Evolutionary conservation across 495 filamentous ascomycete species (phyloP), one percentile per base, ranked within the genome.

Genomic region (Paragyromitra xinjiangensis): DNA sequence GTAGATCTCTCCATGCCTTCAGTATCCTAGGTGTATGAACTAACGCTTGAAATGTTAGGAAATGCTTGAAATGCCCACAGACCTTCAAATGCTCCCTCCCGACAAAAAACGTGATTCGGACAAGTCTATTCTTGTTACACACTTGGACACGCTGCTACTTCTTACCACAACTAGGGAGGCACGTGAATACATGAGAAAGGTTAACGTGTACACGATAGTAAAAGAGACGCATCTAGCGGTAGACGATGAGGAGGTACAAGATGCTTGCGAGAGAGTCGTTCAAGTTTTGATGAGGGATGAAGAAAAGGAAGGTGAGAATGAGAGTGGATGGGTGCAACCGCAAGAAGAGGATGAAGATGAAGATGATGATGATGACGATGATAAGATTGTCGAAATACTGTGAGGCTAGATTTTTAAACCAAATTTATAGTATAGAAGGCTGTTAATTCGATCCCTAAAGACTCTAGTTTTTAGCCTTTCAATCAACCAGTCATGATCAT

Each of bases 221-320:
- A 86, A 95, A 69, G 95, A 98, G 82, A 90, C 91, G 42, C 95
- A 99, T 87, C 79, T 93, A 72, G 86, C 89, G 55, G 89, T 94
- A 12, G 87, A 94, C 39, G 86, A 97, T 82, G 94, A 97, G 66
- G 90, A 86, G 22, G 93, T 99, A 50, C 87, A 88, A 73, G 94
- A 97, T 80, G 92, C 89, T 16, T 95, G 93, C 79, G 95, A 99
- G 82, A 87, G 95, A 79, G 80, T 98, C 64, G 95, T 99, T 45
- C 93, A 99, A 78, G 89, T 99, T 12, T 81, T 99, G 53, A 96
- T 97, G 94, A 87, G 92, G 63, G 94, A 94, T 73, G 95, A 93
- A 80, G 87, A 84, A 45, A 83, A 79, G 6, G 82, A 81, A 61
- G 84, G 78, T 39, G 82, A 75, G 40, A 83, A 83, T 48, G 73